These are phyloP conservation scores for Akanthomyces muscarius DNA, from an alignment of 2,329 filamentous ascomycete species.

Conservation along the genomic window DNA sequence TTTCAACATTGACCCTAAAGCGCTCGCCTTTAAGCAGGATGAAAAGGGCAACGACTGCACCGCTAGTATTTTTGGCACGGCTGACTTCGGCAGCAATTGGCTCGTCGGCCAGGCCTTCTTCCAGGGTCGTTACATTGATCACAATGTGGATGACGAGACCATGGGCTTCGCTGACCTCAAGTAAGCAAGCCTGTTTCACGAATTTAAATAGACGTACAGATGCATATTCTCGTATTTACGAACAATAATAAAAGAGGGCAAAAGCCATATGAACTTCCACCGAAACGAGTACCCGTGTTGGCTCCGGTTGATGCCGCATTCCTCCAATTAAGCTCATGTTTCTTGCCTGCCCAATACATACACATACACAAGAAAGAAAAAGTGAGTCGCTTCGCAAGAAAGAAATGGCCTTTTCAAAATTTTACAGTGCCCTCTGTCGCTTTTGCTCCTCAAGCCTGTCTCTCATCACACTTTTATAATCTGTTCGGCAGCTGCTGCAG, in stretches of 20 bases:
- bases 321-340: background rate
- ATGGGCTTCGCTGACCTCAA: conserved; percentile 22
- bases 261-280: background rate
- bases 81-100: conserved; percentile 20
- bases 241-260: conserved; percentile 1
- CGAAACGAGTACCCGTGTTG: too few relatives aligned
- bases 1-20: conserved; percentile 21
- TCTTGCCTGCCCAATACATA: background rate
- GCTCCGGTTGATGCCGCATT: background rate
- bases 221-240: background rate
- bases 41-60: conserved; percentile 21
- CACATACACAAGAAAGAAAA: conserved; percentile 2
- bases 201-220: background rate
- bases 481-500: conserved; percentile 13
- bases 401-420: background rate
- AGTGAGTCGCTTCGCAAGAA: background rate
- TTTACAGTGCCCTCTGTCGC: background rate
- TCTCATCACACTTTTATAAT: conserved; percentile 2
- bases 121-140: conserved; percentile 23
- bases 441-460: conserved; percentile 5
- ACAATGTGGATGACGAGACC: conserved; percentile 18
- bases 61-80: conserved; percentile 19
- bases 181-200: background rate
- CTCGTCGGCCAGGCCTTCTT: conserved; percentile 24
- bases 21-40: conserved; percentile 18